Percentiles rank a stretch among this genome's conserved stretches.
These are phyloP conservation scores for Phycomyces nitens DNA, from an alignment of 192 early-diverging fungal species.

Conservation along the genomic window DNA sequence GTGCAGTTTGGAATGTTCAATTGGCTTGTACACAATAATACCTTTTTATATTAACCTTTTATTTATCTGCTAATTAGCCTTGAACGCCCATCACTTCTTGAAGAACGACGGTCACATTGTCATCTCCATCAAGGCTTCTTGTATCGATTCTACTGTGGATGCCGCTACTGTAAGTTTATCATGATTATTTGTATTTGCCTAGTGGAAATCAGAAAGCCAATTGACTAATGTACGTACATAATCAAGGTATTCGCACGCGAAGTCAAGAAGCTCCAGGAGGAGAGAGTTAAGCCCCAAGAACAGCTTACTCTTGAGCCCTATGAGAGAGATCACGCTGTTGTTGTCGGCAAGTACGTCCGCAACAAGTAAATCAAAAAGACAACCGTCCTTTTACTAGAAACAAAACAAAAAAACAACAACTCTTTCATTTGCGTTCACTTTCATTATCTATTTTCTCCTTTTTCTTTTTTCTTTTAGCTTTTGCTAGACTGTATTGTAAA, in stretches of 20 bases:
- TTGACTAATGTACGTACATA: background rate
- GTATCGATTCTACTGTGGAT: slow-evolving; percentile 98
- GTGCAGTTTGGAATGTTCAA: no score
- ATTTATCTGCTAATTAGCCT: slow-evolving; percentile 29
- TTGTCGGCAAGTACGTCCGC: slow-evolving; percentile 82
- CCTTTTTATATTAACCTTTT: no score
- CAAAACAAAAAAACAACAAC: no score
- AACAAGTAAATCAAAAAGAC: slow-evolving; percentile 41
- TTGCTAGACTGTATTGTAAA: no score
- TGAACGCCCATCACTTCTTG: slow-evolving; percentile 97
- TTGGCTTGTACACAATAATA: background rate
- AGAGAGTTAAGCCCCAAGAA: slow-evolving; percentile 89
- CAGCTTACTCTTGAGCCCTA: slow-evolving; percentile 97
- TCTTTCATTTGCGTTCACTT: no score
- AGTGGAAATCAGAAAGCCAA: background rate
- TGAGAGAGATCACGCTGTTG: slow-evolving; percentile 98
- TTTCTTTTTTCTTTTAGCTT: no score
- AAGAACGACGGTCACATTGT: slow-evolving; percentile 97
- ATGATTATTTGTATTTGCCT: no score
- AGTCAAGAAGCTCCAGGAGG: slow-evolving; percentile 89
- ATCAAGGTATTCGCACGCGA: slow-evolving; percentile 93
- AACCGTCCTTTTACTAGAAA: no score
- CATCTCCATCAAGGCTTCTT: slow-evolving; percentile 99
- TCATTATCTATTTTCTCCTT: no score
- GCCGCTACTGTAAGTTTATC: slow-evolving; percentile 72